Evolutionary conservation across 768 basidiomycete genomes (phyloP).

Genomic region (Mycena epipterygia): DNA sequence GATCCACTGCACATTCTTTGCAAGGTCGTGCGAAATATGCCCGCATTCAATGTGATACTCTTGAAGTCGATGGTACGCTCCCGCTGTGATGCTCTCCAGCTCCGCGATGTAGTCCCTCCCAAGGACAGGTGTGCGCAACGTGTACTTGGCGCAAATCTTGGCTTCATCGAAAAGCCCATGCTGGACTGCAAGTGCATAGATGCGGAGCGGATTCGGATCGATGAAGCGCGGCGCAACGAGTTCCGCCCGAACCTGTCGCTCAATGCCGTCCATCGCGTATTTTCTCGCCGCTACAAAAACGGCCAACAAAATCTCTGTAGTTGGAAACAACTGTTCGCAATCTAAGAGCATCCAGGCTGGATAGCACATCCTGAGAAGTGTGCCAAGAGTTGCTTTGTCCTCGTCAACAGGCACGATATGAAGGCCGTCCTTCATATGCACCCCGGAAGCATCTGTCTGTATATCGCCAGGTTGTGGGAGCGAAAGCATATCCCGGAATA

Average conservation of each 20-base stretch:
- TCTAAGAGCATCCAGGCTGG: constrained; percentile 21
- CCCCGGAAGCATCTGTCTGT: neutral
- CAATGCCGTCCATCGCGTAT: constrained; percentile 42
- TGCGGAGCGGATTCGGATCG: constrained; percentile 33
- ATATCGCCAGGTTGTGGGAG: constrained; percentile 18
- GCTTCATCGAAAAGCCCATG: constrained; percentile 31
- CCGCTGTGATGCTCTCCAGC: constrained; percentile 48
- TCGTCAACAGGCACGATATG: constrained; percentile 20
- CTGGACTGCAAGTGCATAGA: constrained; percentile 38
- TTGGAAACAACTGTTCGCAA: constrained; percentile 6
- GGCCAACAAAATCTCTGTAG: constrained; percentile 24
- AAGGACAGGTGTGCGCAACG: constrained; percentile 35
- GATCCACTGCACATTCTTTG: constrained; percentile 39
- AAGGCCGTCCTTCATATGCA: constrained; percentile 14
- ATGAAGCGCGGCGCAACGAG: constrained; percentile 35
- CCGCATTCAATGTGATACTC: constrained; percentile 47
- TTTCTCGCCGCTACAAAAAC: constrained; percentile 37
- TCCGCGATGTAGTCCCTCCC: constrained; percentile 43
- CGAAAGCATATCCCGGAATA: constrained; percentile 12
- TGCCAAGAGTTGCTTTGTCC: constrained; percentile 7
- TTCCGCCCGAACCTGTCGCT: constrained; percentile 28
- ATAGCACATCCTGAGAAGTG: constrained; percentile 22
- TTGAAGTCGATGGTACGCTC: constrained; percentile 45
- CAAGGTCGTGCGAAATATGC: constrained; percentile 26
- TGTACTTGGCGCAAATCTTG: constrained; percentile 36